phyloP scores from a whole-genome alignment of 805 yeast genomes.

The Danielia oregonensis region DNA sequence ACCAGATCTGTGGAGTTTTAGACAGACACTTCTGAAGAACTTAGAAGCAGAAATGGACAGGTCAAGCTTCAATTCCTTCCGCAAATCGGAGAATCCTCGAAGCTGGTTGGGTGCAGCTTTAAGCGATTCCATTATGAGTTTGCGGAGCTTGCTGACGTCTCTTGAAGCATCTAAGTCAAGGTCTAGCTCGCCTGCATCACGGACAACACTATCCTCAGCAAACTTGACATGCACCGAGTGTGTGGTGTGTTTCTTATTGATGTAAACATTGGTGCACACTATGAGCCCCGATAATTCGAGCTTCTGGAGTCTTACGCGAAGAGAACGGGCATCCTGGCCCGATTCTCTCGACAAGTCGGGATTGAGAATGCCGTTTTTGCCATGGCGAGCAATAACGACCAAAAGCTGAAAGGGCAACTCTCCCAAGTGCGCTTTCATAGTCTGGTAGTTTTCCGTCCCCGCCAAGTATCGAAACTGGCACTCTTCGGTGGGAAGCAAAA shows the following conservation, averaged over 20 bases:
- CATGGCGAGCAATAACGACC: slow-evolving; percentile 56
- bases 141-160: slow-evolving; percentile 26
- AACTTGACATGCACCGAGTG: slow-evolving; percentile 51
- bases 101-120: slow-evolving; percentile 58
- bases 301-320: slow-evolving; percentile 58
- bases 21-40: slow-evolving; percentile 47
- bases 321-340: slow-evolving; percentile 68
- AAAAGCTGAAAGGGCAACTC: slow-evolving; percentile 51
- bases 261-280: slow-evolving; percentile 31
- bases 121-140: slow-evolving; percentile 44
- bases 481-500: slow-evolving; percentile 44
- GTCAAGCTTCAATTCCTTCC: slow-evolving; percentile 53
- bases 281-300: slow-evolving; percentile 50
- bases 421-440: slow-evolving; percentile 51
- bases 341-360: slow-evolving; percentile 52
- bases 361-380: slow-evolving; percentile 56
- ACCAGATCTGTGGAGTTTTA: slow-evolving; percentile 42
- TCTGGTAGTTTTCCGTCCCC: slow-evolving; percentile 43
- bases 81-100: slow-evolving; percentile 58
- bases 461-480: slow-evolving; percentile 57
- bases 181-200: slow-evolving; percentile 19
- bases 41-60: slow-evolving; percentile 36
- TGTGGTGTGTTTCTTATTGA: slow-evolving; percentile 50
- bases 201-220: slow-evolving; percentile 21
- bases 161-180: slow-evolving; percentile 26